phyloP scores from a whole-genome alignment of 2,329 filamentous ascomycete genomes.

The Ascochyta clinopodiicola region DNA sequence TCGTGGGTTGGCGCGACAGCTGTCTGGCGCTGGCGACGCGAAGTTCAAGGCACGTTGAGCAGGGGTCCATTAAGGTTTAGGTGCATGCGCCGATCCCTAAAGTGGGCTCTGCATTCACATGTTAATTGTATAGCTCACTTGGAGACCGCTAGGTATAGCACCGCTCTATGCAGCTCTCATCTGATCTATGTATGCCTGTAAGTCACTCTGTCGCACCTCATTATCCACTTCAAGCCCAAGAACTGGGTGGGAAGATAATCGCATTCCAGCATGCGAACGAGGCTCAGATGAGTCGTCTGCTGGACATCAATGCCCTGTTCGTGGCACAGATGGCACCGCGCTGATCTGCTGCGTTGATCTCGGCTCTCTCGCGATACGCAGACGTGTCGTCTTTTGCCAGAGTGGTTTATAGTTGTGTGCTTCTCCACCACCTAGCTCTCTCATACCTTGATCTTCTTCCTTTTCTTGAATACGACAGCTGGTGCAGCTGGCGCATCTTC shows the following conservation, averaged over 20 bases:
- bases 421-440: background rate
- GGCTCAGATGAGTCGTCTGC: background rate
- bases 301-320: background rate
- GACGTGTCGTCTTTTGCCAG: background rate
- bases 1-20: slow-evolving; percentile 35
- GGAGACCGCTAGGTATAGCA: background rate
- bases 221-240: too few species aligned
- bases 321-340: too few species aligned
- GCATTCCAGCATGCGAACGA: background rate
- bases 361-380: background rate
- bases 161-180: too few species aligned
- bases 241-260: too few species aligned
- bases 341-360: too few species aligned
- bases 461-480: slow-evolving; percentile 78
- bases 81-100: slow-evolving; percentile 37
- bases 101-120: slow-evolving; percentile 17
- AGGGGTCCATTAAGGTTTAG: slow-evolving; percentile 41
- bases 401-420: background rate
- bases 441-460: slow-evolving; percentile 65
- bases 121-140: background rate
- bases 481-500: slow-evolving; percentile 33
- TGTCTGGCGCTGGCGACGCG: slow-evolving; percentile 41
- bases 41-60: slow-evolving; percentile 35
- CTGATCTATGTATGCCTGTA: too few species aligned
- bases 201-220: too few species aligned